These are phyloP conservation scores for Irpex rosettiformis DNA, from an alignment of 1,284 basidiomycete genomes.

Conservation along the genomic window DNA sequence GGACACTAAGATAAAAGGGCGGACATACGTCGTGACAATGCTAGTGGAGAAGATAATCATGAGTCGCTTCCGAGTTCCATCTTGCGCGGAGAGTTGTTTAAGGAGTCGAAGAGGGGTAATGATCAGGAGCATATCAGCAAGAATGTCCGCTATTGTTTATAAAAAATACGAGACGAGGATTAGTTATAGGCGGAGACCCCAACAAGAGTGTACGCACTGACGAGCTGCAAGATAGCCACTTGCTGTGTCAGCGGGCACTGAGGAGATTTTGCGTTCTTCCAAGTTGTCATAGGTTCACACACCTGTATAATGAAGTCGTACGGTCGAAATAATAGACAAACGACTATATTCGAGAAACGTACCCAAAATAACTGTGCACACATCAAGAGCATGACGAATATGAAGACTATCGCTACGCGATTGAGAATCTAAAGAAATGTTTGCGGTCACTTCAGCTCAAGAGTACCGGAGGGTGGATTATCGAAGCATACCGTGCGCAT, in stretches of 20 bases:
- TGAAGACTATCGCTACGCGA: slow-evolving; percentile 30
- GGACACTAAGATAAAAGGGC: neutral
- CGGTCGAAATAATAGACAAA: neutral
- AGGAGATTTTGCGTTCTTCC: slow-evolving; percentile 33
- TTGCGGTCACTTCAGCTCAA: slow-evolving; percentile 14
- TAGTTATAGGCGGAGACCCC: neutral
- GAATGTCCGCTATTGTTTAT: slow-evolving; percentile 31
- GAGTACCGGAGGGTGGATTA: neutral
- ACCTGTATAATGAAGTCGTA: slow-evolving; percentile 13
- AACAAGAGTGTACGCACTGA: slow-evolving; percentile 31
- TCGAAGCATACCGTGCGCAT: slow-evolving; percentile 4
- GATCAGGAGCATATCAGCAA: slow-evolving; percentile 36
- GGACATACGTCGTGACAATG: slow-evolving; percentile 21
- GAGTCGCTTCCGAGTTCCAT: slow-evolving; percentile 32
- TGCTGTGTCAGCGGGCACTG: slow-evolving; percentile 35
- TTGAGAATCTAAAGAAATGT: slow-evolving; percentile 19
- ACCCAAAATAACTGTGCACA: slow-evolving; percentile 36
- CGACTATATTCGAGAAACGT: neutral
- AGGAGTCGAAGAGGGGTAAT: slow-evolving; percentile 34
- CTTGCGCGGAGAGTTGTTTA: slow-evolving; percentile 25
- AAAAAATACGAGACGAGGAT: neutral
- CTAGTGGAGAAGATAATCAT: slow-evolving; percentile 39
- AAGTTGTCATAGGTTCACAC: slow-evolving; percentile 31
- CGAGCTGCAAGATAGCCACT: slow-evolving; percentile 37
- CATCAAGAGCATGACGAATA: slow-evolving; percentile 29